Evolutionary conservation across 371 early-diverging fungal genomes (phyloP), one percentile per base, ranked within the genome.

Genomic region (Cokeromyces recurvatus): DNA sequence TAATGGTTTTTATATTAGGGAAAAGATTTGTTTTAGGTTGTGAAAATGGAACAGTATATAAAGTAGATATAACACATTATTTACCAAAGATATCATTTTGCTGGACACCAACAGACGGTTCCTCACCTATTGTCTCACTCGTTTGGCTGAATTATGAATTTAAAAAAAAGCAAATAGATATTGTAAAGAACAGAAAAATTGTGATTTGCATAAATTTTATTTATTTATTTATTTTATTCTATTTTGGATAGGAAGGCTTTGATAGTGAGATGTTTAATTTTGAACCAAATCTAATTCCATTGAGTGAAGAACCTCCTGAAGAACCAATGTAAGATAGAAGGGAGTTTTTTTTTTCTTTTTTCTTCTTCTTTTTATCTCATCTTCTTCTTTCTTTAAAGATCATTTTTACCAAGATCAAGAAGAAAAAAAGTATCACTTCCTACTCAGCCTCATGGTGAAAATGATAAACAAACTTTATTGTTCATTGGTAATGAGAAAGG

Each of bases 11-110:
- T 32, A 14, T 19, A n/a, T 19, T 32, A 43, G 59, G 59, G 23
- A 59, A 59, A 16, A 55, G 50, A 22, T 50, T 59, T 19, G 55
- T 54, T 10, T 14, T 47, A 16, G 59, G 59, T 1, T 59, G 47
- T 38, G 39, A 46, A 8, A 32, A 50, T 23, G 59, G 59, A n/a
- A 35, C 11, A 4, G 50, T 59, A 1, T 46, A 54, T 38, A 50
- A 42, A 46, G 46, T 59, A 5, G 43, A 54, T 24, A 49, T 49
- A 9, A 20, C 24, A 12, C 35, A 45, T 12, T 43, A 45, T 20
- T 17, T 40, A n/a, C 53, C 53, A 0, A 32, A n/a, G 16, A 34
- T 46, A 32, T 31, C 27, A 23, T 22, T 22, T 16, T 49, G 59
- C 22, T 53, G 59, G 57, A 15, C 32, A 3, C 31, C 42, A 3